Conservation (phyloP, 1,139 yeast species). For the Nakaseomyces delphensis region DNA sequence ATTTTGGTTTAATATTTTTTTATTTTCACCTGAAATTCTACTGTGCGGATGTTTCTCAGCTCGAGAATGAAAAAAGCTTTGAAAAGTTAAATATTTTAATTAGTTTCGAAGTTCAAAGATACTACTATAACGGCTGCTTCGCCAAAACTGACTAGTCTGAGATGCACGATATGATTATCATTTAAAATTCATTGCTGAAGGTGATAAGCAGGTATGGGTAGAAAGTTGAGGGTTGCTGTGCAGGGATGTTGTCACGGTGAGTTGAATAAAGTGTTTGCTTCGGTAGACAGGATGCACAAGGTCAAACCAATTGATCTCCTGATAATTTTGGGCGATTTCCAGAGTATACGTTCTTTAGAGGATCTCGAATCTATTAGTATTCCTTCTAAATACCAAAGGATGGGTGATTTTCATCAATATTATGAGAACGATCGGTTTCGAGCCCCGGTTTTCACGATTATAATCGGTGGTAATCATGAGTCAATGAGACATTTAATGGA, state of each 20-base stretch:
- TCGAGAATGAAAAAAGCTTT: too few relatives aligned
- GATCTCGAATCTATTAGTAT: constrained; percentile 65
- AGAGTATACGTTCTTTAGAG: constrained; percentile 48
- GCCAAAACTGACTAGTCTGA: too few relatives aligned
- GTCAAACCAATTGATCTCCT: constrained; percentile 47
- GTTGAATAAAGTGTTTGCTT: constrained; percentile 49
- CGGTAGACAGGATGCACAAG: constrained; percentile 23
- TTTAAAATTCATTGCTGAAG: too few relatives aligned
- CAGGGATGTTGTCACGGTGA: constrained; percentile 96
- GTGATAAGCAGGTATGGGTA: constrained; percentile 5
- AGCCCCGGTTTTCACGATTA: constrained; percentile 69
- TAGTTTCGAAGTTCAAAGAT: too few relatives aligned
- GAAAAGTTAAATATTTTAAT: too few relatives aligned
- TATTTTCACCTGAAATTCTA: too few relatives aligned
- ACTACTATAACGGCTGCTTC: too few relatives aligned
- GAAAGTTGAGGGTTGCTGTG: constrained; percentile 44
- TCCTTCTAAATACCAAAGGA: constrained; percentile 41
- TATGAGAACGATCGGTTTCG: constrained; percentile 43
- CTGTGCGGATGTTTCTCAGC: not conserved
- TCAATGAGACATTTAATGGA: constrained; percentile 70
- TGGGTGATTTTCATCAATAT: constrained; percentile 77
- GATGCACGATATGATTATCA: too few relatives aligned
- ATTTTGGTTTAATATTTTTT: not conserved
- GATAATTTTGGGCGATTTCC: constrained; percentile 79
- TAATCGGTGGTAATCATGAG: constrained; percentile 96